Conservation (phyloP, 768 basidiomycete genomes). For the Cytidiella melzeri region DNA sequence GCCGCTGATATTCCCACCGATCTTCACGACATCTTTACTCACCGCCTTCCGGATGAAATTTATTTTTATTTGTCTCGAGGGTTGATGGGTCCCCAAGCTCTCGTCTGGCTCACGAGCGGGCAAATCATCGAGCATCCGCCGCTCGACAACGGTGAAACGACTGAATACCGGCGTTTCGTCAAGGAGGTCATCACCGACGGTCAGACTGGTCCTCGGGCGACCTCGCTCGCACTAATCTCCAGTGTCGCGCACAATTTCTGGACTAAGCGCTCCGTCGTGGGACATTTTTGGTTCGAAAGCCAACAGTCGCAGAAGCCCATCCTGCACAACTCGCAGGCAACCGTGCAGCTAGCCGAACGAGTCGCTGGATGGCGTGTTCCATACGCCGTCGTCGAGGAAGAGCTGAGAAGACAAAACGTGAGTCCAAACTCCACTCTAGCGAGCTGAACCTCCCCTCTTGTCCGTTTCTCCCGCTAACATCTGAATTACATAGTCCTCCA, state of each 20-base stretch:
- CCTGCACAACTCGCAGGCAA: constrained; percentile 71
- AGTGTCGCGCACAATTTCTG: constrained; percentile 77
- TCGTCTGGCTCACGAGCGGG: constrained; percentile 92
- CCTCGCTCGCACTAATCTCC: constrained; percentile 81
- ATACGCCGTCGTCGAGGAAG: constrained; percentile 83
- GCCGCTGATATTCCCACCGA: constrained; percentile 86
- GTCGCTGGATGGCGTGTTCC: constrained; percentile 88
- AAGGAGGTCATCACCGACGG: constrained; percentile 97
- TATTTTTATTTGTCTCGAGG: constrained; percentile 96
- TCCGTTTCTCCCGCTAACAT: neutral
- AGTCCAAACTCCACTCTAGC: constrained; percentile 31
- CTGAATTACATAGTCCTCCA: constrained; percentile 73
- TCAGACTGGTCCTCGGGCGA: constrained; percentile 88
- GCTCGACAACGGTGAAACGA: constrained; percentile 91
- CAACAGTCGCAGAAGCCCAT: constrained; percentile 43
- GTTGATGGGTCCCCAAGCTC: constrained; percentile 78
- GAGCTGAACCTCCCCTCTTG: constrained; percentile 19
- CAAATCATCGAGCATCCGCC: constrained; percentile 83
- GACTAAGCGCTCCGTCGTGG: constrained; percentile 67
- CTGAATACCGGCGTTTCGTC: constrained; percentile 89
- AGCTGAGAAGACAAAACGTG: constrained; percentile 93
- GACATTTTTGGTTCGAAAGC: constrained; percentile 69
- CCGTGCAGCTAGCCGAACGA: constrained; percentile 81
- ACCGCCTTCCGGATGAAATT: constrained; percentile 91
- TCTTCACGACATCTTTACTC: constrained; percentile 91